Evolutionary conservation across 2,329 filamentous ascomycete genomes (phyloP).

Genomic region (Exophiala calicioides): DNA sequence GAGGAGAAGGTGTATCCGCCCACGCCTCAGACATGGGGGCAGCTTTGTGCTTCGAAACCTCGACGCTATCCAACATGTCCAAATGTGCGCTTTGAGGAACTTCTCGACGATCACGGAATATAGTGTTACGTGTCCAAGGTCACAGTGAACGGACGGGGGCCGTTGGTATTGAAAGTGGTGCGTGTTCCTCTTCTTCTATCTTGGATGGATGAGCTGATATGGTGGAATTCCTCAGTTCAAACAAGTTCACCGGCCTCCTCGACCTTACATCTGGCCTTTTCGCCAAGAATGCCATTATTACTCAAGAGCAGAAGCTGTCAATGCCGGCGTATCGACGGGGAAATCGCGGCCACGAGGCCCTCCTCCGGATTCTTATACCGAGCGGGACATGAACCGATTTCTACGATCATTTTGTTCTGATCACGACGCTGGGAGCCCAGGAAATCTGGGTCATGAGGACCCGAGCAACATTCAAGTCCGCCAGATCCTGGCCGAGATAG

Average conservation of each 20-base stretch:
- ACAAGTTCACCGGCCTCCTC: not conserved
- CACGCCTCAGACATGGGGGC: not conserved
- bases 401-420: not conserved
- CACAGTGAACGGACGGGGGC: not conserved
- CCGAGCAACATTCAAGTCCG: not conserved
- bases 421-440: not conserved
- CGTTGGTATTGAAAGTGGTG: constrained; percentile 1
- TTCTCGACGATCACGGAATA: constrained; percentile 10
- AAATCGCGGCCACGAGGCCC: not conserved
- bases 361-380: not conserved
- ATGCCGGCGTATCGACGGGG: not conserved
- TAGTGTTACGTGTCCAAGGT: constrained; percentile 4
- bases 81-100: constrained; percentile 10
- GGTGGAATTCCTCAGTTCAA: not conserved
- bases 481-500: not conserved
- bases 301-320: not conserved
- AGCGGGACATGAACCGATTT: not conserved
- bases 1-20: constrained; percentile 10
- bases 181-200: not conserved
- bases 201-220: not conserved
- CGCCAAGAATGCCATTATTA: not conserved
- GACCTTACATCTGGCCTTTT: not conserved
- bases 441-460: not conserved
- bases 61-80: constrained; percentile 9
- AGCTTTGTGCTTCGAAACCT: not conserved